Evolutionary conservation across 2,329 filamentous ascomycete genomes (phyloP).

Genomic region (Alternaria ventricosa): DNA sequence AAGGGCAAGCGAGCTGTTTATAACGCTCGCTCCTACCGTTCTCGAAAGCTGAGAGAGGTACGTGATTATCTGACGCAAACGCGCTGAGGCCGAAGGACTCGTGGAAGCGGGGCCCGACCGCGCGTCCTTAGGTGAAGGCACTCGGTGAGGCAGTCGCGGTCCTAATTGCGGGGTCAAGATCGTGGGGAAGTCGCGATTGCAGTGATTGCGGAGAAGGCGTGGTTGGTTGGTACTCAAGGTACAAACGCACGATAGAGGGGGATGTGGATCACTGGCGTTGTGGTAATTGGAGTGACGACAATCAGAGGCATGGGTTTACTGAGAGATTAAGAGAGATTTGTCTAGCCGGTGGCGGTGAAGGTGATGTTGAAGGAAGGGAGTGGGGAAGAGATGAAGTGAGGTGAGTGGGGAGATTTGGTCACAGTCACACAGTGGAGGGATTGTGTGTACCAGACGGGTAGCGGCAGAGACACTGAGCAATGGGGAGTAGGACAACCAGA

Average conservation of each 20-base stretch:
- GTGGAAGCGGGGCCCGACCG: not conserved
- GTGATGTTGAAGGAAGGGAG: not conserved
- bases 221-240: not conserved
- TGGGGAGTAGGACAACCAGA: no score
- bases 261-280: not conserved
- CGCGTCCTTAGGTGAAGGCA: not conserved
- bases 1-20: not conserved
- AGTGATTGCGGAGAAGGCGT: not conserved
- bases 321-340: not conserved
- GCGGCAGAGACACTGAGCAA: not conserved
- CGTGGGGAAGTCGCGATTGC: not conserved
- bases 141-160: not conserved
- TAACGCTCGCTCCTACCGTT: not conserved
- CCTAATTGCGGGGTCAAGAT: not conserved
- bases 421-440: not conserved
- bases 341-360: not conserved
- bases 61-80: not conserved
- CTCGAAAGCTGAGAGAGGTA: not conserved
- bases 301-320: not conserved
- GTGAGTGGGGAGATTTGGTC: not conserved
- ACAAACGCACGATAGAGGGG: not conserved
- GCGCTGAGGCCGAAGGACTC: not conserved
- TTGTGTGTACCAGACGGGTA: not conserved
- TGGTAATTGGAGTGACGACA: no score
- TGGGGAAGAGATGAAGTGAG: not conserved